Evolutionary conservation across 2,329 filamentous ascomycete genomes (phyloP), one percentile per base, ranked within the genome.

Genomic region (Saccharata proteae): DNA sequence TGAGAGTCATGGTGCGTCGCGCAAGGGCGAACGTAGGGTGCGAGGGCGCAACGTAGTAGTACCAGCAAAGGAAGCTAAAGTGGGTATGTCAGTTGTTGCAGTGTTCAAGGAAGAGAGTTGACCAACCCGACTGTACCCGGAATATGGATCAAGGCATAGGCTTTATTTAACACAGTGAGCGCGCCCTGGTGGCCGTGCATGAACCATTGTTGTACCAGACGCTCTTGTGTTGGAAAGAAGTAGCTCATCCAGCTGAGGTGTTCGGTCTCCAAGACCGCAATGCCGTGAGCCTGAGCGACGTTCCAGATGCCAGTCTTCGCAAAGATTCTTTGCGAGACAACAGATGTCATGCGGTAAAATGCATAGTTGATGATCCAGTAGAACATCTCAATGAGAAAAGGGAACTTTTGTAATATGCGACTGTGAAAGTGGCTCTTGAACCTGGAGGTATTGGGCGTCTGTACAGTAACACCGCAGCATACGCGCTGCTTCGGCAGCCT

Each of bases 331-430:
- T 67, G 60, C 2, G 68, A 65, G 5, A 65, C 49, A 11, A 64
- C 55, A 11, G 68, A 65, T 6, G 72, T 76, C 50, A 73, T 58
- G 21, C 67, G 62, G 54, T 80, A 80, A 47, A 77, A 74, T 26
- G 66, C 59, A 40, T 75, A 69, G 45, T 74, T 78, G 42, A 80
- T 62, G 25, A 67, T 62, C 76, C 76, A 80, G 57, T 80, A 80
- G 50, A 80, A 79, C 73, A 80, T 80, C 51, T 80, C 76, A 29
- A 80, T 65, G 33, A 80, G 51, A 46, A 80, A 80, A 4, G 77
- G 76, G 41, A 74, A 78, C 45, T 74, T 75, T 48, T 77, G 69
- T 36, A 80, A 58, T 34, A 79, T 62, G 16, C 73, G 62, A 38
- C 69, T 76, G 48, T 78, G 74, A 29, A 68, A 49, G 46, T 77